Base-by-base conservation (phyloP, 495 filamentous ascomycete species). In the Pyronema omphalodes region DNA sequence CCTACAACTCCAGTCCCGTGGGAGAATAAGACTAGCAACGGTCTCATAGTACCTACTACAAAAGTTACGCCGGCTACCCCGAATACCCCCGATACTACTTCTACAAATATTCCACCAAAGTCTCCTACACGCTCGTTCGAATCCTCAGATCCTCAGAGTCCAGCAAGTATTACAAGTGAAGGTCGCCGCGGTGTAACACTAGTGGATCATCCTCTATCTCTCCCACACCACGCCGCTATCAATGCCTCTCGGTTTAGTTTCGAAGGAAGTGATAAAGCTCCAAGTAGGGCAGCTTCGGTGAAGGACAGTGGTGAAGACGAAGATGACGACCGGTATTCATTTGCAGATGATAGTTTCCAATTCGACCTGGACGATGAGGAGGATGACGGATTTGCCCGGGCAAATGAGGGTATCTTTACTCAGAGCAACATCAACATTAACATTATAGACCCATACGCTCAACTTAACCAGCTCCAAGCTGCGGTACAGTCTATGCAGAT, bases 241-340 rank as follows among this genome's bases (percentile, higher is more conserved):
- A 83, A 78, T 65, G 74, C 81, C 1, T 83, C 80, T 0, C 70
- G 82, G 7, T 86, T 86, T 56, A 83, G 79, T 52, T 86, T 86
- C 57, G 82, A 86, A 53, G 76, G 82, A 62, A 65, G 62, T 34
- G 64, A 58, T n/a, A 50, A 50, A 12, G 75, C 58, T 11, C 61
- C n/a, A 61, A 63, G 29, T 58, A 53, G 11, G 47, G 35, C 3
- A 52, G 47, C 7, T 53, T 61, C 9, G 37, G 54, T 73, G 11
- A 76, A 78, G 43, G 76, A 82, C 47, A 77, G 74, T 55, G 71
- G 76, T 39, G 76, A 79, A 53, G 75, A 72, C 37, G 74, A 71
- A 3, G 54, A 68, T 67, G 54, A 70, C 67, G 35, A 72, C 65
- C 51, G 66, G 52, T 51, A 46, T 4, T 57, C 63, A 3, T 55